Base-by-base conservation (phyloP, 2,329 filamentous ascomycete species). In the Fusarium cicatricum region DNA sequence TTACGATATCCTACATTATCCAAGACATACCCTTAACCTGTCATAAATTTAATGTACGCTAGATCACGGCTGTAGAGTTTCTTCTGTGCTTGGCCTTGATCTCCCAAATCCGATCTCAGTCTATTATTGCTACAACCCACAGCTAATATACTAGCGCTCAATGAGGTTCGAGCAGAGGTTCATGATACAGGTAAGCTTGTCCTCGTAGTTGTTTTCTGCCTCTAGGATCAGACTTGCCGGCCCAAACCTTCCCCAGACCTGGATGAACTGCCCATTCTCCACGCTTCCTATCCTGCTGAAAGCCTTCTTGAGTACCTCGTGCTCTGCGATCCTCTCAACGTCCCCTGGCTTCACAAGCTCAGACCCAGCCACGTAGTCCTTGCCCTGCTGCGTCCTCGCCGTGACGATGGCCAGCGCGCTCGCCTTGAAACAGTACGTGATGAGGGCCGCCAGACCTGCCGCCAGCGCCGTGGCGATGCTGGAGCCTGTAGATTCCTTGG, bases 401-500 rank as follows among this genome's bases (percentile, higher is more conserved):
- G 8, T 21, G 8, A 15, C 4, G 2, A 21, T 32, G 0, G 42
- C 34, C 10, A 53, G 15, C 9, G 39, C 42, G n/a, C 60, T 47
- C 4, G 53, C 7, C 26, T 67, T 57, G 38, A 64, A 56, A 44
- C 62, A 67, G 33, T 65, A 68, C 1, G 71, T 55, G 3, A 74
- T 62, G 15, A 72, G 51, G 5, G 70, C 70, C 4, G 68, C 71
- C 7, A 70, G 50, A 1, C 70, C 71, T 1, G 69, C 54, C 2
- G 65, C 71, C 2, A 74, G 45, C 0, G 71, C 71, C 3, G 70
- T 72, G 3, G 71, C 64, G 0, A 72, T 49, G 7, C 63, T 69
- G 0, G 62, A 71, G 1, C 69, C 55, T 0, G 60, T 56, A 1
- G 15, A 44, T 9, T 62, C 44, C 9, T 62, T 55, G 26, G 42